Percentiles rank a stretch among this genome's conserved stretches.
Evolutionary conservation across 2,329 filamentous ascomycete species (phyloP).

Genomic region (Aspergillus terreus): DNA sequence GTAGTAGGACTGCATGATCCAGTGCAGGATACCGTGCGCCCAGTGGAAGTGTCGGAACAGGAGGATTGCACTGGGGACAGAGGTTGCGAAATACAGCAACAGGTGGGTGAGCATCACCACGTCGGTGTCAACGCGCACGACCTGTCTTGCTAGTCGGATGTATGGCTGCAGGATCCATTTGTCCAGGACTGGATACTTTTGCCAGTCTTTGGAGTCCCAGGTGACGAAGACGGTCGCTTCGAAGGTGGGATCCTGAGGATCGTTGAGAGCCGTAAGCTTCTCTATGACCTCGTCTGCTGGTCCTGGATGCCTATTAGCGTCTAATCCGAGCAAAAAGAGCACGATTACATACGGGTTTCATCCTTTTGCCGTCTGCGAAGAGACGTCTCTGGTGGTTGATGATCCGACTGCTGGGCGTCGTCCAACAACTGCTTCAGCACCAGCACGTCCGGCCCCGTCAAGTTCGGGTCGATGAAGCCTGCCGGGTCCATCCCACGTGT

Average conservation of each 20-base stretch:
- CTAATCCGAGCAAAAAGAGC: too few relatives aligned
- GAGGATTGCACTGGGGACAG: constrained; percentile 63
- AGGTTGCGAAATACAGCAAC: constrained; percentile 66
- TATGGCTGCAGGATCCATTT: constrained; percentile 58
- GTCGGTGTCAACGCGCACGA: constrained; percentile 66
- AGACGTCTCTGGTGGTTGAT: background rate
- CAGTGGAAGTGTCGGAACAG: constrained; percentile 66
- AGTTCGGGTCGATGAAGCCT: constrained; percentile 28
- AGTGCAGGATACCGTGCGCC: constrained; percentile 64
- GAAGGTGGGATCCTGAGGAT: constrained; percentile 47
- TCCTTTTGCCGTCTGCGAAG: background rate
- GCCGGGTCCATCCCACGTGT: constrained; percentile 23
- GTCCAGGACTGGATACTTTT: constrained; percentile 33
- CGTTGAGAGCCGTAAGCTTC: constrained; percentile 48
- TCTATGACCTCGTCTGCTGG: constrained; percentile 31
- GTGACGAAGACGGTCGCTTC: constrained; percentile 54
- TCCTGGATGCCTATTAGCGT: constrained; percentile 14
- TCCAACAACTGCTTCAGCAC: constrained; percentile 37
- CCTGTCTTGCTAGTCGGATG: constrained; percentile 49
- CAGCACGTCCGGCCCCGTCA: constrained; percentile 38
- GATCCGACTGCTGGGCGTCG: constrained; percentile 19
- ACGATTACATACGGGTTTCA: background rate
- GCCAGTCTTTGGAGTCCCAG: constrained; percentile 41
- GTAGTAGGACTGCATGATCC: constrained; percentile 63
- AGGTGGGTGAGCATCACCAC: constrained; percentile 77